Evolutionary conservation across 345 rosid genomes (phyloP), one percentile per base, ranked within the genome.

Genomic region (Brassica rapa): DNA sequence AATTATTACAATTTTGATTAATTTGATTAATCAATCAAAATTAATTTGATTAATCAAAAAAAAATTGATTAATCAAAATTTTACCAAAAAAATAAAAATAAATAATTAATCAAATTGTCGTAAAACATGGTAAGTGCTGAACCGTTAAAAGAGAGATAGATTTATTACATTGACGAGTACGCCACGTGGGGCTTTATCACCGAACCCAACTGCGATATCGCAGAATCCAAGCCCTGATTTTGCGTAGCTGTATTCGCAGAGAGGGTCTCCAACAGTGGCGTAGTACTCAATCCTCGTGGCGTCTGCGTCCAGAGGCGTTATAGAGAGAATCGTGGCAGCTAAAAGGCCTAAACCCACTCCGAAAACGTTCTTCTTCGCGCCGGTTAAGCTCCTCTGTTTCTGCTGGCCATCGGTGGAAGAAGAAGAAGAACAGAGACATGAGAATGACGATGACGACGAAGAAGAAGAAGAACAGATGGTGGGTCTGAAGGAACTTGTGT

Each of bases 141-240:
- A 63, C 8, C 30, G n/a, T 37, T 24, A 37, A 59, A 6, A 67
- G 27, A 33, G 33, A 43, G 29, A 29, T 39, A 8, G 25, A 30
- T 24, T 60, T 65, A 84, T 87, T 70, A 94, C 97, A 77, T 92
- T 89, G 82, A 94, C 82, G 62, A 94, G 93, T 81, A 87, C 88
- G 32, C 85, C 91, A 73, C 87, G 87, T 0, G 97, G 97, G n/a
- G 88, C 97, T 79, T 84, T 85, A 41, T 46, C 84, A 23, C 97
- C 97, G 33, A 84, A 59, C 14, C 98, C 98, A 8, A 81, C 84
- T 39, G 74, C 51, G 60, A 94, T 67, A 74, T 94, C 98, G 66
- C 98, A 94, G 77, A 72, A 94, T 2, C 98, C 98, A 53, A 94
- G 94, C 25, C 97, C 98, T 0, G 98, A 89, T 46, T 78, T 85